phyloP scores from a whole-genome alignment of 2,329 filamentous ascomycete genomes.

The Scedosporium apiospermum region DNA sequence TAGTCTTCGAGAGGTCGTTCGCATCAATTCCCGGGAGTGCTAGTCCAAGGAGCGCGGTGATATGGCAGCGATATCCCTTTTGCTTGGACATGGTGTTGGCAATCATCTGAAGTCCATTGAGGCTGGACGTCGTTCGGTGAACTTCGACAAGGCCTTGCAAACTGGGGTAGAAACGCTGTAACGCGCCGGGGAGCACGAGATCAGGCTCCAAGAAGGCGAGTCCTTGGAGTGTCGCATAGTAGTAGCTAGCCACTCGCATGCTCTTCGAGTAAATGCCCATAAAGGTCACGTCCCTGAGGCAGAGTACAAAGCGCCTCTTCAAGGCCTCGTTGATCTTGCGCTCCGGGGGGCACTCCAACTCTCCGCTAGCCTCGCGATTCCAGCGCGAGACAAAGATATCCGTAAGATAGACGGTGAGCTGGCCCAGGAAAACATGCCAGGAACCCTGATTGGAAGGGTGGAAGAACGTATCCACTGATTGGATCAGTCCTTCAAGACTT shows the following conservation, averaged over 20 bases:
- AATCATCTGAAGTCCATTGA: constrained; percentile 85
- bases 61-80: constrained; percentile 93
- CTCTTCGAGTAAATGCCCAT: constrained; percentile 99
- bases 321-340: constrained; percentile 71
- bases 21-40: constrained; percentile 93
- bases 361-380: constrained; percentile 89
- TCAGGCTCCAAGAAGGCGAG: constrained; percentile 85
- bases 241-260: constrained; percentile 82
- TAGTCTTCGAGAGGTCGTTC: constrained; percentile 93
- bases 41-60: constrained; percentile 86
- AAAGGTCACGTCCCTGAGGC: constrained; percentile 85
- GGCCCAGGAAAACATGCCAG: constrained; percentile 85
- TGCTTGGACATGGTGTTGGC: constrained; percentile 84
- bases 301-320: constrained; percentile 81
- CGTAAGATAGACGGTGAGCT: constrained; percentile 83
- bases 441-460: constrained; percentile 90
- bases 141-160: constrained; percentile 96
- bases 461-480: constrained; percentile 97
- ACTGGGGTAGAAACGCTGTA: constrained; percentile 94
- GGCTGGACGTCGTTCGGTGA: constrained; percentile 86
- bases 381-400: constrained; percentile 97
- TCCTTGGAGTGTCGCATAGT: constrained; percentile 80
- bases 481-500: constrained; percentile 81
- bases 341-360: constrained; percentile 76
- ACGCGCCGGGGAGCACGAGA: constrained; percentile 80